Conservation (phyloP, 1,139 yeast genomes). For the Arxiozyma telluris region DNA sequence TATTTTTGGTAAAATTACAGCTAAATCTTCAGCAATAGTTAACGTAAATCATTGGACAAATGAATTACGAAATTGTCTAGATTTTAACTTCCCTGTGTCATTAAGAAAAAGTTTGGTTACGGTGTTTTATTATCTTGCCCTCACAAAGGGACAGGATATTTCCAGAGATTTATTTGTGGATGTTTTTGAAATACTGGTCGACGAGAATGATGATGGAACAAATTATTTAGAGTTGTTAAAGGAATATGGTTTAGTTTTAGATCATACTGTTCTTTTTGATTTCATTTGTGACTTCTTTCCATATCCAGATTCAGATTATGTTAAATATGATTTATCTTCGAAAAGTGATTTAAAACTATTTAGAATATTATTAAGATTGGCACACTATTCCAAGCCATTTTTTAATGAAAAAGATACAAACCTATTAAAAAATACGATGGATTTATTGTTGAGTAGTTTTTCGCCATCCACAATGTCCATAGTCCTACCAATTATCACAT, state of each 20-base stretch:
- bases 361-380: conserved; percentile 32
- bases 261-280: conserved; percentile 43
- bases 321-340: conserved; percentile 27
- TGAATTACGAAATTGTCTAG: conserved; percentile 73
- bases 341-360: conserved; percentile 32
- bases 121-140: conserved; percentile 64
- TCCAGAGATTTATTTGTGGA: conserved; percentile 56
- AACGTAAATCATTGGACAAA: conserved; percentile 82
- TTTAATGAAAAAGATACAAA: conserved; percentile 30
- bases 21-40: conserved; percentile 64
- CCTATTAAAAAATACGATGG: conserved; percentile 31
- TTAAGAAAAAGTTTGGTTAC: conserved; percentile 54
- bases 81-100: conserved; percentile 68
- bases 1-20: conserved; percentile 49
- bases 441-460: conserved; percentile 34
- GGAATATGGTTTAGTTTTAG: conserved; percentile 34
- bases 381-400: conserved; percentile 34
- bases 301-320: conserved; percentile 37
- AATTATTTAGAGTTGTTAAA: conserved; percentile 40
- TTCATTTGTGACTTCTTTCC: conserved; percentile 43
- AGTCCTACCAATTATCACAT: conserved; percentile 48
- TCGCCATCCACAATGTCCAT: conserved; percentile 52
- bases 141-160: conserved; percentile 67
- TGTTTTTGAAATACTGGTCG: conserved; percentile 48
- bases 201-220: conserved; percentile 29